Base-by-base conservation (phyloP, 257 asterid genomes). In the Primulina huaijiensis region DNA sequence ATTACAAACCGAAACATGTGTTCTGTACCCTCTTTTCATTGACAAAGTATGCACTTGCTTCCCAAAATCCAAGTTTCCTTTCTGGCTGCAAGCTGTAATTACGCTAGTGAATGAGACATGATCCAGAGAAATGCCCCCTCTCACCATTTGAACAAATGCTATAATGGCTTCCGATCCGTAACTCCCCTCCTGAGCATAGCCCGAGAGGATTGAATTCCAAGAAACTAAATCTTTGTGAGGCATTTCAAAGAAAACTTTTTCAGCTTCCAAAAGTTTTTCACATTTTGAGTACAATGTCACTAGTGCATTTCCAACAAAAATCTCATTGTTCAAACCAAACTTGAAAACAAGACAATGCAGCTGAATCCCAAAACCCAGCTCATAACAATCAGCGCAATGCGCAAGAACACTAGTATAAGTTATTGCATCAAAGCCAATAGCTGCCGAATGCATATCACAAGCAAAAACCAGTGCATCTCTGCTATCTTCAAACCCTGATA, bases 191-290 rank as follows among this genome's bases (percentile, higher is more conserved):
- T 87, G 97, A 59, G 86, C 90, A 81, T 87, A 87, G 27, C 96
- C 97, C 0, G 96, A 90, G 55, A 93, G 82, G 81, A 93, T 75
- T 9, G 98, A 92, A 67, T 93, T 93, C 97, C 97, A 93, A 8
- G 97, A 89, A 67, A 93, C 95, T 80, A 81, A 80, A 83, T 93
- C 98, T 75, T 79, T 90, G 21, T 31, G 8, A 2, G 73, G 80
- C 78, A 93, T 90, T 65, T 82, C 87, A 52, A 5, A 11, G 77
- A 90, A 93, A 57, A 88, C 85, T 68, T 74, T 83, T 52, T 80
- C 83, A 40, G 95, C 93, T 72, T 88, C 90, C 53, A 33, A 58
- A 7, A 87, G 80, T 71, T 69, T 62, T 35, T 86, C 92, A 82
- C 82, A 82, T 78, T 87, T 93, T 1, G 95, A 82, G 70, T 90